Conservation (phyloP, 2,329 filamentous ascomycete genomes). For the Akanthomyces dipterigenus region DNA sequence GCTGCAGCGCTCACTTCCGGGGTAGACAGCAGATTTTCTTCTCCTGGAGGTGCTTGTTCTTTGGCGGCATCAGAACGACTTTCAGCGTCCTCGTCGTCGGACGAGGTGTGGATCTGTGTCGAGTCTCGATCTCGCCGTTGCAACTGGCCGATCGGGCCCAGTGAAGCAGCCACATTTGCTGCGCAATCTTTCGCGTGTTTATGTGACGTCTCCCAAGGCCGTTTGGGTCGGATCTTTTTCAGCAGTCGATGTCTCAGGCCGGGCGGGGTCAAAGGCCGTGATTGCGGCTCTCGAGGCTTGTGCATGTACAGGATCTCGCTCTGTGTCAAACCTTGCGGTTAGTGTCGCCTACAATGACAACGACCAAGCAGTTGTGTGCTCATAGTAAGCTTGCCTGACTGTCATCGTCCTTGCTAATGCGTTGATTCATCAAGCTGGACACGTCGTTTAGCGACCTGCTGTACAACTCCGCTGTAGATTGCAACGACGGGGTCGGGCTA, state of each 20-base stretch:
- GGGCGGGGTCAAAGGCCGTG: constrained; percentile 21
- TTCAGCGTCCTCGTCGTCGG: constrained; percentile 15
- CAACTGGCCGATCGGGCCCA: neutral
- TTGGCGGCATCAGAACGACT: constrained; percentile 15
- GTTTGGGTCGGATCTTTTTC: constrained; percentile 19
- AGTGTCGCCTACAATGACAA: neutral
- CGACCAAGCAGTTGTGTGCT: neutral
- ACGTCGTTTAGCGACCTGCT: constrained; percentile 9
- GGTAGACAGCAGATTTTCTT: neutral
- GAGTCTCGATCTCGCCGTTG: constrained; percentile 20
- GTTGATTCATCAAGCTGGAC: neutral
- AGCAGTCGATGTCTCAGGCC: constrained; percentile 19
- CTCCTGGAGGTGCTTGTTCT: constrained; percentile 19
- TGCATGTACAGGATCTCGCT: constrained; percentile 5
- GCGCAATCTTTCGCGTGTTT: constrained; percentile 8
- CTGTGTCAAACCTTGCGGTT: neutral
- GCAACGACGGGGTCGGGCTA: neutral
- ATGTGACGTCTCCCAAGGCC: constrained; percentile 21
- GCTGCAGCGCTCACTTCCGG: neutral
- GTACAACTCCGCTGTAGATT: neutral
- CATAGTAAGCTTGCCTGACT: neutral
- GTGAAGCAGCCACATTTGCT: neutral
- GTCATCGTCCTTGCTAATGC: neutral
- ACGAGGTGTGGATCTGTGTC: constrained; percentile 19
- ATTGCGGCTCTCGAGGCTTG: constrained; percentile 9